Evolutionary conservation across 106 monocot genomes (phyloP), one percentile per base, ranked within the genome.

Genomic region (Platanthera guangdongensis): DNA sequence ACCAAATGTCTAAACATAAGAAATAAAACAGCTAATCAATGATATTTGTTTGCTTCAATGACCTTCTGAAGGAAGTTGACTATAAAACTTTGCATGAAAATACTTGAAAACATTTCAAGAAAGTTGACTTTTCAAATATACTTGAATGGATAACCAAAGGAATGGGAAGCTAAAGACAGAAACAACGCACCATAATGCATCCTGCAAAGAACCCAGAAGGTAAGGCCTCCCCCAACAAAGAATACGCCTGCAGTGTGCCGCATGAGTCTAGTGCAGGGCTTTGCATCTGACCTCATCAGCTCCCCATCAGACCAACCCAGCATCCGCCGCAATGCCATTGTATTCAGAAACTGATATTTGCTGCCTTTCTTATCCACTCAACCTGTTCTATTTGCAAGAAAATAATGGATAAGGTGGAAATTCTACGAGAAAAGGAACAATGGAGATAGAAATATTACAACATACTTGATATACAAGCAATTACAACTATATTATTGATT

Each of bases 241-340:
- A 76, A 87, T 73, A 90, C 72, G 15, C 80, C 87, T 46, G 90
- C 87, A 25, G 87, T 87, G 76, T 90, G 90, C 21, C 83, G 25
- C 85, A 75, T 83, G 51, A 90, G 76, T n/a, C 85, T 78, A 0
- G 87, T 68, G 83, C 90, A 87, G 21, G 90, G 85, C 70, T 83
- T 87, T 57, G 82, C 82, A 50, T 90, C 90, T 21, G 90, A 74
- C 71, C 90, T 82, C 90, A 90, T 90, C 81, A 87, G 18, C 60
- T 90, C 90, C 50, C 90, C 87, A 10, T 90, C 90, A 54, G 90
- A 87, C 79, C 69, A 81, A 46, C 90, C 90, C 5, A 90, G 50
- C 32, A 76, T 76, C 55, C 51, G 16, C 48, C 90, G 71, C 73
- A 90, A 68, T 48, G 87, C 87, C 90, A 90, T 90, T 28, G n/a